These are phyloP conservation scores for Cutaneotrichosporon arboriforme DNA, from an alignment of 1,284 basidiomycete species.

Conservation along the genomic window DNA sequence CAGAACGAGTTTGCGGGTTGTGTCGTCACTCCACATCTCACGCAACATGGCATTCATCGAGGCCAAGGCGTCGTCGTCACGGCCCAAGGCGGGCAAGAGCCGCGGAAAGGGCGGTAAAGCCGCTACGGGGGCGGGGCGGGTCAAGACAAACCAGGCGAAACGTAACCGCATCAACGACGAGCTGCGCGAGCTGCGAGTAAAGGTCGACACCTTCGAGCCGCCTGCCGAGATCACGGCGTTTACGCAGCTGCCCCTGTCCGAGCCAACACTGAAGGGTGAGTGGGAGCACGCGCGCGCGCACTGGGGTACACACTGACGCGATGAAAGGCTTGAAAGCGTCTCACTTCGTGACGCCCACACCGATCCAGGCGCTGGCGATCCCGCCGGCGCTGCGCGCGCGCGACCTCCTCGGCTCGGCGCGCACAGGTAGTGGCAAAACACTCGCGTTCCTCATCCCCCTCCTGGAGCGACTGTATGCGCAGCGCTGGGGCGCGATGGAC, in stretches of 20 bases:
- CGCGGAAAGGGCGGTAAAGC: conserved; percentile 5
- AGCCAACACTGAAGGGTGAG: conserved; percentile 42
- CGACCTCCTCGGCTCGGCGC: conserved; percentile 70
- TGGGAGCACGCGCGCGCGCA: not conserved
- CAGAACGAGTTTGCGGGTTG: not conserved
- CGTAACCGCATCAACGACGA: conserved; percentile 42
- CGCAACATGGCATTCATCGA: conserved; percentile 30
- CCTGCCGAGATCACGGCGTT: conserved; percentile 39
- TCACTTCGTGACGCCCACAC: conserved; percentile 80
- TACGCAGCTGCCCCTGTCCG: conserved; percentile 46
- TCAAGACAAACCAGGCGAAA: conserved; percentile 42
- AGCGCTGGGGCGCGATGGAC: conserved; percentile 73
- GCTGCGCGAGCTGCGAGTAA: conserved; percentile 38
- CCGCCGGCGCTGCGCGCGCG: conserved; percentile 61
- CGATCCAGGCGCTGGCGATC: conserved; percentile 65
- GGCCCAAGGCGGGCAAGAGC: conserved; percentile 10
- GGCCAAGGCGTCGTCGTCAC: conserved; percentile 29
- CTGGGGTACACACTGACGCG: not conserved
- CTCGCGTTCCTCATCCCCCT: conserved; percentile 74
- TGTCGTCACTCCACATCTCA: not conserved
- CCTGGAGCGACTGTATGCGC: conserved; percentile 66
- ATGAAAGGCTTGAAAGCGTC: conserved; percentile 78
- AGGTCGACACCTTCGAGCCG: conserved; percentile 19
- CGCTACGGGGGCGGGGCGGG: conserved; percentile 16
- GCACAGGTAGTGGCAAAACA: conserved; percentile 78